Evolutionary conservation across 495 filamentous ascomycete species (phyloP).

Genomic region (Bacidia rubella): DNA sequence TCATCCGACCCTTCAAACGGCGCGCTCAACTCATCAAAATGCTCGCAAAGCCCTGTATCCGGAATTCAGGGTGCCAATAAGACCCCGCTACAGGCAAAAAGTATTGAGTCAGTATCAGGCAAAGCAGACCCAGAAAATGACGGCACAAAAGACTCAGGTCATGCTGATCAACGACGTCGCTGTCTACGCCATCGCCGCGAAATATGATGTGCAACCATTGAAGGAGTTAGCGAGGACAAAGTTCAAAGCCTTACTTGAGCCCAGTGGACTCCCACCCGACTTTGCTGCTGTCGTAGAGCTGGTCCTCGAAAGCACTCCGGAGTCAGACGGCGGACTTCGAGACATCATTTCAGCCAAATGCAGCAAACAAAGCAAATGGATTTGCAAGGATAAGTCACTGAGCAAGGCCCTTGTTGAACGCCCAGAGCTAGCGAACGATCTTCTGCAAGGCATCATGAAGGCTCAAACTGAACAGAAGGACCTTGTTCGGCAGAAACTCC

Average conservation of each 20-base stretch:
- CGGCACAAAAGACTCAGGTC: not conserved
- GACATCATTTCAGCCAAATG: not conserved
- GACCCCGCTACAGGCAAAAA: not conserved
- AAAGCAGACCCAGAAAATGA: not conserved
- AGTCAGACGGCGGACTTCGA: not conserved
- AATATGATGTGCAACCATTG: constrained; percentile 1
- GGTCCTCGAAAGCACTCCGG: not conserved
- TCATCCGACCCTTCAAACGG: not conserved
- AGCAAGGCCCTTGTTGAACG: not conserved
- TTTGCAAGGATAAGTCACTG: not conserved
- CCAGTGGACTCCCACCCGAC: not conserved
- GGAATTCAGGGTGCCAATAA: not conserved
- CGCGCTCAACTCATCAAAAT: not conserved
- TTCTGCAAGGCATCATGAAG: not conserved
- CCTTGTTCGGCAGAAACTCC: not conserved
- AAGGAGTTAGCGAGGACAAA: constrained; percentile 1
- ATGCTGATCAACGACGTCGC: constrained; percentile 3
- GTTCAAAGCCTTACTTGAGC: not conserved
- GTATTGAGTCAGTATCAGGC: not conserved
- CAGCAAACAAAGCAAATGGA: not conserved
- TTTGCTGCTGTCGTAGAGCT: not conserved
- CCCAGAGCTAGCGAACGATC: not conserved
- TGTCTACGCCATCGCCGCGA: not conserved
- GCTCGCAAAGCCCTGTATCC: not conserved
- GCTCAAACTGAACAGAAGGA: not conserved